A percentile compares a stretch with the other conserved stretches of the same genome.
Conservation (phyloP, 305 asterid species). For the Withania somnifera region DNA sequence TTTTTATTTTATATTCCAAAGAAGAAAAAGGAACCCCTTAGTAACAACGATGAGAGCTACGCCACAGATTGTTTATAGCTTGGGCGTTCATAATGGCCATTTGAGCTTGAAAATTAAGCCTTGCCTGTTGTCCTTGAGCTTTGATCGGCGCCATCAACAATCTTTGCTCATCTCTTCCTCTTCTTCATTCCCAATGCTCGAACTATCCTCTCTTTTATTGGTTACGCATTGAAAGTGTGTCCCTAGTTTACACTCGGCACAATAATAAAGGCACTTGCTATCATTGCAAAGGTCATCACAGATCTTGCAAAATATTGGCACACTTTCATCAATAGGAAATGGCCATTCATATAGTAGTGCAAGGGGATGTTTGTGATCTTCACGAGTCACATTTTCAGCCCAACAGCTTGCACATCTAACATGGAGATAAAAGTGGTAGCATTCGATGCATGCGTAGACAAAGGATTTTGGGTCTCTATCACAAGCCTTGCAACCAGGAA, state of each 20-base stretch:
- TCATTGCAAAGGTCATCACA: not conserved
- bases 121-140: not conserved
- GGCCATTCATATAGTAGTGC: not conserved
- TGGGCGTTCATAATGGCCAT: not conserved
- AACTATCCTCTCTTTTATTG: not conserved
- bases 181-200: not conserved
- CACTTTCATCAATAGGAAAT: not conserved
- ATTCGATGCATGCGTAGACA: conserved; percentile 5
- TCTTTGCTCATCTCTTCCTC: not conserved
- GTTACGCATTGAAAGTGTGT: not conserved
- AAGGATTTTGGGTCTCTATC: not conserved
- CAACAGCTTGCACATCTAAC: not conserved
- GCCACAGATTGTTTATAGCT: not conserved
- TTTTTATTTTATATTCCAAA: not conserved
- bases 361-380: conserved; percentile 2
- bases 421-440: conserved; percentile 11
- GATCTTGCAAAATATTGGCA: not conserved
- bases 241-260: not conserved
- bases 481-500: conserved; percentile 7
- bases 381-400: not conserved
- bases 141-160: not conserved
- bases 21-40: not conserved
- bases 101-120: not conserved
- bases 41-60: not conserved
- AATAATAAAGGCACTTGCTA: conserved; percentile 1